phyloP scores from a whole-genome alignment of 768 basidiomycete species.

The Trametopsis cervina region DNA sequence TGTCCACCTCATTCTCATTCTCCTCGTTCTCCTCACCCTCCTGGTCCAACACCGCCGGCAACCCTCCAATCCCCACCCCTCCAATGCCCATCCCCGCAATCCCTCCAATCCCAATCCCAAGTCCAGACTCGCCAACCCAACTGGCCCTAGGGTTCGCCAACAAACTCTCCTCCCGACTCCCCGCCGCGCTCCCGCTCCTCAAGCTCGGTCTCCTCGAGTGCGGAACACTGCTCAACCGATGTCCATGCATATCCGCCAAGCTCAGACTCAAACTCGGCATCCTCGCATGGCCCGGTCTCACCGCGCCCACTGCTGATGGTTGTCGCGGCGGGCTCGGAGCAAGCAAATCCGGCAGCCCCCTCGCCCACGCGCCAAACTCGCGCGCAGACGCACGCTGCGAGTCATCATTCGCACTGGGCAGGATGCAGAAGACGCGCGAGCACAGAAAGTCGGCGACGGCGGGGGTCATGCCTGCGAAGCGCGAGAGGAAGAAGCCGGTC shows the following conservation, averaged over 20 bases:
- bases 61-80: constrained; percentile 6
- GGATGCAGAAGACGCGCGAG: constrained; percentile 75
- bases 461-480: constrained; percentile 85
- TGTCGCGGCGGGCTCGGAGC: constrained; percentile 21
- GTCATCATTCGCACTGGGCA: constrained; percentile 54
- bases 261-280: constrained; percentile 35
- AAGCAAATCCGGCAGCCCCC: constrained; percentile 70
- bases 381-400: constrained; percentile 65
- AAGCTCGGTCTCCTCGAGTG: constrained; percentile 68
- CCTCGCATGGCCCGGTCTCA: constrained; percentile 24
- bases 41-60: constrained; percentile 21
- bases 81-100: constrained; percentile 17
- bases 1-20: too few species aligned
- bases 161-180: constrained; percentile 37
- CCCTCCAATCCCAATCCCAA: constrained; percentile 37
- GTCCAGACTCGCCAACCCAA: constrained; percentile 57
- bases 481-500: constrained; percentile 78
- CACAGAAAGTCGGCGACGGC: constrained; percentile 86
- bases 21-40: constrained; percentile 27
- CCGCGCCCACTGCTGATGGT: constrained; percentile 31
- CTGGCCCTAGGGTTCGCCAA: constrained; percentile 30
- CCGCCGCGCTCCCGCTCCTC: constrained; percentile 55
- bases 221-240: constrained; percentile 55
- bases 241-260: constrained; percentile 55
- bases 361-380: constrained; percentile 84